Evolutionary conservation across 2,329 filamentous ascomycete genomes (phyloP), one percentile per base, ranked within the genome.

Genomic region (Fusarium praegraminearum): DNA sequence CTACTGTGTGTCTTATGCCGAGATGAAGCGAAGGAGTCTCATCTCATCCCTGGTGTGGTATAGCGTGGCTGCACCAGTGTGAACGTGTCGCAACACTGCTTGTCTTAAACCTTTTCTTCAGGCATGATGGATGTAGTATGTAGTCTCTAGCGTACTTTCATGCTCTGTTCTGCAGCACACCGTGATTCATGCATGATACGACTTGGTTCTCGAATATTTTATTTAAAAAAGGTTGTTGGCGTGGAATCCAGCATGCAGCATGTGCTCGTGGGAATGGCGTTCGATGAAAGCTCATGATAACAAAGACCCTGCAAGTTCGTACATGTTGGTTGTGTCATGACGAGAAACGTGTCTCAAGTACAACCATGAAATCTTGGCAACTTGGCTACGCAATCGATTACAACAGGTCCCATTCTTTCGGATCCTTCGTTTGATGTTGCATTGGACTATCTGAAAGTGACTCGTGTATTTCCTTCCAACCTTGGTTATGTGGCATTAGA

Each of bases 111-210:
- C 26, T 55, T 38, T 63, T 49, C 51, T 55, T 32, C 24, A 46
- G 32, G 38, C 57, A 59, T 57, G 65, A 59, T 57, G 65, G 61
- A 49, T 53, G 61, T 44, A 24, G 36, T 41, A 49, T 53, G 61
- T 44, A 24, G 36, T 41, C 51, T 51, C 45, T 65, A 60, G 61
- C 33, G 45, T 38, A 38, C 43, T 30, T 57, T 49, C 46, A 52
- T 38, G n/a, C 62, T 52, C 46, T 40, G 20, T 61, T 69, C 65
- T 65, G 61, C 59, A 61, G 57, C 56, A 55, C 26, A 61, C 59
- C 63, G 69, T 72, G 72, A 74, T 74, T 72, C 70, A 73, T 74
- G 72, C 72, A 73, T 22, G 61, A 54, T 71, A 72, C 68, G 72
- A 74, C 68, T 74, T 72, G 67, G 55, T 55, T 43, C 24, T 53